Evolutionary conservation across 2,329 filamentous ascomycete species (phyloP).

Genomic region (Cladosporium sphaerospermum): DNA sequence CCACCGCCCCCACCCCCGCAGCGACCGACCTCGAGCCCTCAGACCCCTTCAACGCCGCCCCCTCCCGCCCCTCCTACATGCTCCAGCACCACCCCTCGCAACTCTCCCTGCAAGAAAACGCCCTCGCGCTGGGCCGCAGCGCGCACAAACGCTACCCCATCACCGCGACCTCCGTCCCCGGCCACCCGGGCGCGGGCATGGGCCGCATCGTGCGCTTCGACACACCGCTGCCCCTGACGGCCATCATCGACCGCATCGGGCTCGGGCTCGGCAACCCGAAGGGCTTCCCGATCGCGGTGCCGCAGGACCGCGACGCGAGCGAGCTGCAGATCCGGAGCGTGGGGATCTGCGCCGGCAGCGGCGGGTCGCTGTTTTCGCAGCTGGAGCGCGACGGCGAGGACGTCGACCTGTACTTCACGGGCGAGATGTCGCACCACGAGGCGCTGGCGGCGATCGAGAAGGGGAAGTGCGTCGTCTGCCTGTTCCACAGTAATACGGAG

Average conservation of each 20-base stretch:
- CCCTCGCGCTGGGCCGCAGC: constrained; percentile 36
- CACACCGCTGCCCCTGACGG: constrained; percentile 46
- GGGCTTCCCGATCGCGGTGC: constrained; percentile 58
- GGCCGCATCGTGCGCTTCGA: constrained; percentile 55
- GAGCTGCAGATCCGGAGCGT: constrained; percentile 60
- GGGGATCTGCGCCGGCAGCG: constrained; percentile 85
- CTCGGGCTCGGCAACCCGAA: constrained; percentile 60
- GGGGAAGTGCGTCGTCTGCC: constrained; percentile 72
- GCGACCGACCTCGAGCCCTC: constrained; percentile 7
- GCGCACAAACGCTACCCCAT: constrained; percentile 50
- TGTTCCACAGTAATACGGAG: constrained; percentile 94
- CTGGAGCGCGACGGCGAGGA: constrained; percentile 38
- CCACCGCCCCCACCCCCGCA: constrained; percentile 5
- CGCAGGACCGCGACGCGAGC: constrained; percentile 50
- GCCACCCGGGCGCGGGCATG: constrained; percentile 50
- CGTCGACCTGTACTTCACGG: constrained; percentile 81
- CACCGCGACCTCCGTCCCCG: constrained; percentile 39
- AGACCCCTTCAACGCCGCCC: constrained; percentile 24
- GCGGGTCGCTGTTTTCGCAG: constrained; percentile 66
- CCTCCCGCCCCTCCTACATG: constrained; percentile 36
- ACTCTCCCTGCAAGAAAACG: constrained; percentile 28
- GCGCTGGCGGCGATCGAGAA: constrained; percentile 79
- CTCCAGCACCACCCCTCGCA: constrained; percentile 47
- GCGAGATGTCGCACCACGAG: constrained; percentile 90
- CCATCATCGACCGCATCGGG: constrained; percentile 57